These are phyloP conservation scores for Silene latifolia DNA, from an alignment of 148 eudicot species.

Conservation along the genomic window DNA sequence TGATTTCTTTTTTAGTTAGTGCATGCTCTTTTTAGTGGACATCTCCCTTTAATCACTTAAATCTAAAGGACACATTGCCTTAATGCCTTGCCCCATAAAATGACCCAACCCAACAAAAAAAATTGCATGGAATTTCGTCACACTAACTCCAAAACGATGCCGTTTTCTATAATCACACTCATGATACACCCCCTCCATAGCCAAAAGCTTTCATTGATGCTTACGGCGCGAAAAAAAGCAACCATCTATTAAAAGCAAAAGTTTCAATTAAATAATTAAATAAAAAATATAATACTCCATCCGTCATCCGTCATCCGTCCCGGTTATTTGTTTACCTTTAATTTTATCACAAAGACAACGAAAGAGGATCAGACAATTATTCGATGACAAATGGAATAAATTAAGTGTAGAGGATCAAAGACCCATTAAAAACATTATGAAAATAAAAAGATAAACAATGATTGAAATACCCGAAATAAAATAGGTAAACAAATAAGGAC, in stretches of 20 bases:
- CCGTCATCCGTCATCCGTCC: too few species aligned
- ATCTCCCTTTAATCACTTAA: constrained; percentile 12
- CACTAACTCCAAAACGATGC: constrained; percentile 25
- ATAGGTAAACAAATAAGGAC: too few species aligned
- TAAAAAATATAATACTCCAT: not conserved
- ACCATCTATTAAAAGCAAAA: not conserved
- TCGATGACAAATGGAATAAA: too few species aligned
- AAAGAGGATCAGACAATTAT: too few species aligned
- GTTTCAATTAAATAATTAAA: not conserved
- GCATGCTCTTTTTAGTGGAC: constrained; percentile 23
- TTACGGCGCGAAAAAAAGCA: constrained; percentile 26
- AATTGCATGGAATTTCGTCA: constrained; percentile 24
- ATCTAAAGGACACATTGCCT: constrained; percentile 10
- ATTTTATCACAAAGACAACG: too few species aligned
- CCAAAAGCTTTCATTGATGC: constrained; percentile 18
- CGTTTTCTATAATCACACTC: constrained; percentile 19
- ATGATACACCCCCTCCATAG: constrained; percentile 11
- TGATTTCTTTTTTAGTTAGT: not conserved
- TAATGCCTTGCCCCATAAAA: constrained; percentile 9
- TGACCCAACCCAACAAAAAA: not conserved
- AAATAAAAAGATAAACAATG: too few species aligned
- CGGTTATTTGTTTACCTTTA: too few species aligned
- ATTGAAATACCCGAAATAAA: too few species aligned
- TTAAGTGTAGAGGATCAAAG: too few species aligned
- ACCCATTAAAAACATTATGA: too few species aligned